Evolutionary conservation across 345 rosid species (phyloP), one percentile per base, ranked within the genome.

Genomic region (Salix udensis): DNA sequence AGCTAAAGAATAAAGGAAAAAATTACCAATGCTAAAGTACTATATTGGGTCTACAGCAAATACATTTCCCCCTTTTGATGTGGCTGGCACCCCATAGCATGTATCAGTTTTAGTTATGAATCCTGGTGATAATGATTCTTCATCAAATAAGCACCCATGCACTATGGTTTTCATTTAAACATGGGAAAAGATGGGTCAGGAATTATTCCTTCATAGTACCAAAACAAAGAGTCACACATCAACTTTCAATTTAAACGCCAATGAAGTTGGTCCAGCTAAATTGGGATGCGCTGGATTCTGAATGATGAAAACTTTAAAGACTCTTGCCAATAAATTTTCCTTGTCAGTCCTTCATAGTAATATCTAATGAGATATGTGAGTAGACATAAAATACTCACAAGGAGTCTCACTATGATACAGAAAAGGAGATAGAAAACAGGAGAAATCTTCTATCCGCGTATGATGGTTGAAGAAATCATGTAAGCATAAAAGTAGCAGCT

Each of bases 1-100:
- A 55, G 60, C 48, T 2, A 60, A 70, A 53, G 46, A 71, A 46
- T 9, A 76, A 21, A 37, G 28, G 26, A 69, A 62, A 60, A 8
- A 31, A 21, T 74, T 79, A 23, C 70, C 48, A 58, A 79, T 68
- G 65, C 64, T 67, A 76, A 6, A 28, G 36, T 61, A 76, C 80
- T 58, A 76, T 42, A 62, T 39, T 65, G 42, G 36, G 71, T 37
- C 50, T 52, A 73, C 71, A 58, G 31, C 73, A 71, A 40, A 68
- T 65, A 79, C 65, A 44, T 46, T 69, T 71, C 71, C 74, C 36
- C 76, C 64, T 67, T 80, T 19, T 71, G 76, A 65, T 28, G 72
- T 75, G 74, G 68, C 66, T 62, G 69, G 78, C 70, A 78, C 46
- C 74, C 71, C 82, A 74, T 58, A 58, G 15, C 74, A 79, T 61